These are phyloP conservation scores for Brachypodium distachyon DNA, from an alignment of 202 grass and related monocot genomes.

Conservation along the genomic window DNA sequence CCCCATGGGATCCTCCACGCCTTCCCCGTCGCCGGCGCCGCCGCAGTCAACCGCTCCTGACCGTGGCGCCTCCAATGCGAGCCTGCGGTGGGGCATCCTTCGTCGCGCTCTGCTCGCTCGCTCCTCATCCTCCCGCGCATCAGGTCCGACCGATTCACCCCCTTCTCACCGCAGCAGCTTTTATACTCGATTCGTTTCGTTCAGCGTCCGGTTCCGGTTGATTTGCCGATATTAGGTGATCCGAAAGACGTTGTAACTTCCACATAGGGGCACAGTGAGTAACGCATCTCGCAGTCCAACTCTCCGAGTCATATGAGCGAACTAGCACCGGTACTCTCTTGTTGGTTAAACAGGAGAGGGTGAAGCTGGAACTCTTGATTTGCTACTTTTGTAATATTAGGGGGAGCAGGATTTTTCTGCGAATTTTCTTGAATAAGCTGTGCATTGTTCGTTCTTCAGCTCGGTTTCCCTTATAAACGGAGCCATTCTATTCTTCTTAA, in stretches of 20 bases:
- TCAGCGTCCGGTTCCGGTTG: not conserved
- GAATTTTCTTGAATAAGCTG: no score
- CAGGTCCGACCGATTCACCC: constrained; percentile 20
- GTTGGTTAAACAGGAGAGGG: not conserved
- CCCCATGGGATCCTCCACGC: constrained; percentile 17
- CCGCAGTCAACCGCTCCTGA: not conserved
- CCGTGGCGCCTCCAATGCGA: constrained; percentile 24
- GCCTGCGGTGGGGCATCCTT: constrained; percentile 59
- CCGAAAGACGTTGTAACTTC: not conserved
- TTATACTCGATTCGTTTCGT: constrained; percentile 11
- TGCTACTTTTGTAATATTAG: not conserved
- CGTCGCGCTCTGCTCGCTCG: constrained; percentile 43
- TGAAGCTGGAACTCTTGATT: not conserved
- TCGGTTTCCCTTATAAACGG: no score
- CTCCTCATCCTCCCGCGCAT: constrained; percentile 1
- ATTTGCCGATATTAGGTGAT: not conserved
- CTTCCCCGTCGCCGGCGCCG: not conserved
- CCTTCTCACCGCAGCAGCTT: not conserved
- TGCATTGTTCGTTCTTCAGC: no score
- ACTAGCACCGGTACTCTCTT: not conserved
- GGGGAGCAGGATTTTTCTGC: no score
- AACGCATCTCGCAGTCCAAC: not conserved
- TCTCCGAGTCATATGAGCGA: not conserved
- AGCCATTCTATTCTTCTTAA: no score
- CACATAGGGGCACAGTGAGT: not conserved